Evolutionary conservation across 2,329 filamentous ascomycete species (phyloP).

Genomic region (Anisogramma anomala): DNA sequence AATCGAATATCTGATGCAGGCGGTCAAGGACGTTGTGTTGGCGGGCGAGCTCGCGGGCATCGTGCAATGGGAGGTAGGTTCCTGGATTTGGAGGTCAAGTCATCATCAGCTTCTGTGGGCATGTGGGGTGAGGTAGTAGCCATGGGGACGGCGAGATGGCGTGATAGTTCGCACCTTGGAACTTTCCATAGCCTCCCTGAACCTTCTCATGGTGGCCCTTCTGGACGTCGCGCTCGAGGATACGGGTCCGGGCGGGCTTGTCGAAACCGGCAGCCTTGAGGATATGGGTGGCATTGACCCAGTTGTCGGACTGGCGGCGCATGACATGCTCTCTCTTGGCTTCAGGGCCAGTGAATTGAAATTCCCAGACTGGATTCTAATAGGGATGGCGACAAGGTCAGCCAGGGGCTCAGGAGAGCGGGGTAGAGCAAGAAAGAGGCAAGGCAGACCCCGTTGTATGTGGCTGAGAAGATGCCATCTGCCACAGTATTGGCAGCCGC

Average conservation of each 20-base stretch:
- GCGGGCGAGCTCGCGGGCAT: slow-evolving; percentile 70
- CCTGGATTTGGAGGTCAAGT: slow-evolving; percentile 35
- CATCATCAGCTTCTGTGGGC: slow-evolving; percentile 4
- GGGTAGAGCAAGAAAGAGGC: no score
- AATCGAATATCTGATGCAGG: slow-evolving; percentile 81
- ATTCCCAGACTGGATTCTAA: slow-evolving; percentile 91
- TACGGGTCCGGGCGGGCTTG: slow-evolving; percentile 88
- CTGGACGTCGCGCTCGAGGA: slow-evolving; percentile 91
- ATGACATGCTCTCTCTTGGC: slow-evolving; percentile 73
- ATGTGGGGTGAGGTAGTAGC: not conserved
- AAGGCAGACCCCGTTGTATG: slow-evolving; percentile 52
- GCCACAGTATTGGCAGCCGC: slow-evolving; percentile 30
- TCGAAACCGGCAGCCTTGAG: slow-evolving; percentile 96
- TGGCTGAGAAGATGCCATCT: slow-evolving; percentile 52
- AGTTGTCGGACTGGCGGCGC: slow-evolving; percentile 84
- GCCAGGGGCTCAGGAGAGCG: no score
- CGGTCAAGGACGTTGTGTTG: slow-evolving; percentile 80
- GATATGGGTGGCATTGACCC: slow-evolving; percentile 98
- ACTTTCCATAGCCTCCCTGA: slow-evolving; percentile 96
- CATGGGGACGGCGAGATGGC: not conserved
- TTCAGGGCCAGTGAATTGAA: slow-evolving; percentile 63
- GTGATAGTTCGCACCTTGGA: slow-evolving; percentile 64
- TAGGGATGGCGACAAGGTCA: not conserved
- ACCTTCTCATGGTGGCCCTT: slow-evolving; percentile 96
- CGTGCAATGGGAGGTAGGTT: slow-evolving; percentile 86